phyloP scores from a whole-genome alignment of 805 yeast genomes.

The Danielia oregonensis region DNA sequence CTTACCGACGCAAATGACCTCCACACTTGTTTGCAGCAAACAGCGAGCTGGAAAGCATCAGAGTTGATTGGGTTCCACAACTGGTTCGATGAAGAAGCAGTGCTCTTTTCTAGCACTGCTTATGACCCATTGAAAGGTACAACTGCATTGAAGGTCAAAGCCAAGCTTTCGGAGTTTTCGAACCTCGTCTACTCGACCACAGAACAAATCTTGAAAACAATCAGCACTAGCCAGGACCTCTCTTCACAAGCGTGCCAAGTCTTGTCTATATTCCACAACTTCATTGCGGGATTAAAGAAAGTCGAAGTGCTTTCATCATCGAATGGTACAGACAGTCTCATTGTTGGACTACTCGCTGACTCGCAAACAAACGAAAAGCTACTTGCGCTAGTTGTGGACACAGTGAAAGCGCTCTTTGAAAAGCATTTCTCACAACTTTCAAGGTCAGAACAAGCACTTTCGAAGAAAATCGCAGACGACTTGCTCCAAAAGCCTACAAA shows the following conservation, averaged over 20 bases:
- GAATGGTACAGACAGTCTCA: slow-evolving; percentile 2
- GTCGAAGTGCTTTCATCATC: slow-evolving; percentile 16
- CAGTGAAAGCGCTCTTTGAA: not conserved
- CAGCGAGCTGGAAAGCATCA: slow-evolving; percentile 24
- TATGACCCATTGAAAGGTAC: not conserved
- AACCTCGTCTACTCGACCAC: not conserved
- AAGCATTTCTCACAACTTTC: not conserved
- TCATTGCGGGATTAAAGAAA: slow-evolving; percentile 21
- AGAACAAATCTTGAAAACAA: not conserved
- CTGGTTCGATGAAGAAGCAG: slow-evolving; percentile 27
- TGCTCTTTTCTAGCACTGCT: slow-evolving; percentile 4
- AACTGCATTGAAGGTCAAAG: not conserved
- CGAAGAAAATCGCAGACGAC: not conserved
- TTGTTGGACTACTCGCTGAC: not conserved
- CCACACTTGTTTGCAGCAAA: slow-evolving; percentile 8
- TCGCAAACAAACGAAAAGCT: slow-evolving; percentile 4
- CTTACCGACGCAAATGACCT: slow-evolving; percentile 13
- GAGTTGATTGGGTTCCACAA: slow-evolving; percentile 28
- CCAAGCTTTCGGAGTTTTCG: slow-evolving; percentile 3
- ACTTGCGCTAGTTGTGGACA: slow-evolving; percentile 3
- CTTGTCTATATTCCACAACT: slow-evolving; percentile 22
- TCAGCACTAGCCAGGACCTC: not conserved
- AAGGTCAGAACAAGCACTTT: not conserved
- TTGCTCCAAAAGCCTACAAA: not conserved
- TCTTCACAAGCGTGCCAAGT: slow-evolving; percentile 1